A percentile compares a stretch with the other conserved stretches of the same genome.
These are phyloP conservation scores for Nitzschia putrida DNA, from an alignment of 108 stramenopile genomes.

Conservation along the genomic window DNA sequence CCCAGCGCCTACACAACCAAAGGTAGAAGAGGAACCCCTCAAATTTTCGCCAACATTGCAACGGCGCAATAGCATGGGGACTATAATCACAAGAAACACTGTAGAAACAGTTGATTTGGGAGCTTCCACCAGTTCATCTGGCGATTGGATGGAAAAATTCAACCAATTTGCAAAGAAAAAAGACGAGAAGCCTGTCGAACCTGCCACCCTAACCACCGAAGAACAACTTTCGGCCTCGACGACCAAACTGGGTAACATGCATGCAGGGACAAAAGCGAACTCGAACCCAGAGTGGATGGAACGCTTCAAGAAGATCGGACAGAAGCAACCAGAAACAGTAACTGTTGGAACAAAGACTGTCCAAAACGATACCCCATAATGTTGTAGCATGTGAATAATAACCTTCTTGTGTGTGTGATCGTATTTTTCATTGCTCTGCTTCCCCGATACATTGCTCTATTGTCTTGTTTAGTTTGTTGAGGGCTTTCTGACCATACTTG, in stretches of 20 bases:
- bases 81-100: too few relatives aligned
- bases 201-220: too few relatives aligned
- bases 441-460: neutral
- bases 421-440: too few relatives aligned
- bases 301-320: conserved; percentile 18
- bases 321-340: neutral
- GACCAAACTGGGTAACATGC: too few relatives aligned
- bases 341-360: neutral
- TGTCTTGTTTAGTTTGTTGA: neutral
- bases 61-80: too few relatives aligned
- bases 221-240: too few relatives aligned
- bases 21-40: neutral
- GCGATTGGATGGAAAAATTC: too few relatives aligned
- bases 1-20: neutral
- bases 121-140: too few relatives aligned
- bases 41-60: neutral
- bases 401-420: neutral
- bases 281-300: conserved; percentile 14
- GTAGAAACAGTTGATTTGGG: too few relatives aligned
- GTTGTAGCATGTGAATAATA: neutral
- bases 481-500: neutral
- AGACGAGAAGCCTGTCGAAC: too few relatives aligned
- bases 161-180: too few relatives aligned
- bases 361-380: too few relatives aligned
- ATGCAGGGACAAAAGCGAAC: neutral